Base-by-base conservation (phyloP, 352 stramenopile genomes). In the Globisporangium irregulare region DNA sequence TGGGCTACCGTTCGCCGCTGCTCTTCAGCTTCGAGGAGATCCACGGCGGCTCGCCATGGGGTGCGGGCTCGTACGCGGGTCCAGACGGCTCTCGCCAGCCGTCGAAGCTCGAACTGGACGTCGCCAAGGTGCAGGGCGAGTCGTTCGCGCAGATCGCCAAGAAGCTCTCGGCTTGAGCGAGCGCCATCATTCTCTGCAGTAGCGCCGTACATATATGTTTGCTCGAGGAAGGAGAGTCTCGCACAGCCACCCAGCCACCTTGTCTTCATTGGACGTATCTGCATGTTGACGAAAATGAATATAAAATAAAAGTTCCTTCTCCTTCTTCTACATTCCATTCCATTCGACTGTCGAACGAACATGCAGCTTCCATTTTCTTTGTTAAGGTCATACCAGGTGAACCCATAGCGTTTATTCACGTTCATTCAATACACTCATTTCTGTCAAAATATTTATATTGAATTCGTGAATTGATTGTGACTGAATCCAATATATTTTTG, bases 11-110 rank as follows among this genome's bases (percentile, higher is more conserved):
- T 64, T 80, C 68, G 14, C 76, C 74, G 15, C 64, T 83, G 22
- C 70, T 93, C 59, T 92, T 87, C 71, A 92, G 89, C 77, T 78
- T 93, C 61, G 79, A 92, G 15, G 88, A 91, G 73, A 71, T 93
- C 46, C 88, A 95, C 72, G 89, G 88, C 54, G 87, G 81, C 59
- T 83, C 67, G 34, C 76, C 88, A 7, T 98, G 93, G 81, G 92
- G 91, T 43, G 80, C 90, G 1, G 93, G 93, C 67, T 95, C 86
- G 4, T 72, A 96, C 63, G 91, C 93, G 0, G 90, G 90, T 20
- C 43, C 43, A 51, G 90, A 97, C 70, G 92, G 92, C 53, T 88
- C 78, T 2, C 89, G 93, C 66, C 81, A 91, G 73, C 89, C 92
- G 0, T 84, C 77, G 4, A 70, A 96, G 48, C 70, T 96, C 24